These are phyloP conservation scores for Bromus sterilis DNA, from an alignment of 176 grass and related monocot genomes.

Conservation along the genomic window DNA sequence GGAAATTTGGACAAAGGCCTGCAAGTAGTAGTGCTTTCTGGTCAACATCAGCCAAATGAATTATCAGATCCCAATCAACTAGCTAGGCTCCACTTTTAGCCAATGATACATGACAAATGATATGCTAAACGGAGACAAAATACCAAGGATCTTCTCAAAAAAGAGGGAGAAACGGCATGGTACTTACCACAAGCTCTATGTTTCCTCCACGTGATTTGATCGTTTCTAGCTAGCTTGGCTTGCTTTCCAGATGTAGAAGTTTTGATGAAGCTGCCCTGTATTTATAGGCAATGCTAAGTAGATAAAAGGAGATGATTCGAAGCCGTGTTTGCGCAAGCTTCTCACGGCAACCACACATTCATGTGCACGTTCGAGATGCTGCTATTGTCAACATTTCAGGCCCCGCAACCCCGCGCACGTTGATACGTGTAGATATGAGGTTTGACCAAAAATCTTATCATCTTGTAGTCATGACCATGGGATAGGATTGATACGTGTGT, in stretches of 20 bases:
- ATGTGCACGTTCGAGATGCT: neutral
- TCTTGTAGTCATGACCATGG: too few species aligned
- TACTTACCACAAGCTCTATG: neutral
- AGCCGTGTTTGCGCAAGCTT: neutral
- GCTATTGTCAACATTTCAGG: conserved; percentile 9
- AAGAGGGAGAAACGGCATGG: neutral
- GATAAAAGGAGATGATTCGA: neutral
- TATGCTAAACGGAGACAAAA: neutral
- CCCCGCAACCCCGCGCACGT: neutral
- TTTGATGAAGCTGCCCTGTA: neutral
- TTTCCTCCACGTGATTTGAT: neutral
- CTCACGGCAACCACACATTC: neutral
- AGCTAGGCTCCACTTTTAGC: neutral
- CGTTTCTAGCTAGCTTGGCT: neutral
- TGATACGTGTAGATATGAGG: neutral
- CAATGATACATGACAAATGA: neutral
- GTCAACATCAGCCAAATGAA: neutral
- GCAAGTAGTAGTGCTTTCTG: neutral
- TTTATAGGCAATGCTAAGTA: neutral
- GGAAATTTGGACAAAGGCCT: neutral
- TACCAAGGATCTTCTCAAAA: neutral
- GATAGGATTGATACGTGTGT: too few species aligned
- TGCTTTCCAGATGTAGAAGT: neutral
- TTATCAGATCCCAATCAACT: neutral
- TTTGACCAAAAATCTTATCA: neutral